A percentile compares a stretch with the other conserved stretches of the same genome.
These are phyloP conservation scores for Lepidium africanum DNA, from an alignment of 345 rosid genomes.

Conservation along the genomic window DNA sequence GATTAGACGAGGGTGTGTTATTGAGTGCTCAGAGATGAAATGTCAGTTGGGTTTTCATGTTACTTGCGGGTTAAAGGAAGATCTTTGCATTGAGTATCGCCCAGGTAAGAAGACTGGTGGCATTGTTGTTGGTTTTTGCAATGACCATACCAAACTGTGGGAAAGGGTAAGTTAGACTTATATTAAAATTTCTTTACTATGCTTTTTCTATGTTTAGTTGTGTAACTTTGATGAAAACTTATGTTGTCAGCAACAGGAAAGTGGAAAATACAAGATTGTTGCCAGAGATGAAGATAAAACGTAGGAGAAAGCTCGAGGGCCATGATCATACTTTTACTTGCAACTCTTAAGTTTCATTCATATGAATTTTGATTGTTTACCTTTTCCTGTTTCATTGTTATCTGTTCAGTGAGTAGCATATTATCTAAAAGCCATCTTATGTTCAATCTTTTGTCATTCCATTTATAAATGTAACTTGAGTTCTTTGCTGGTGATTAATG, in stretches of 20 bases:
- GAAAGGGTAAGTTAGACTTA: slow-evolving; percentile 53
- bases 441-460: too few relatives aligned
- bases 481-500: background rate
- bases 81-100: slow-evolving; percentile 68
- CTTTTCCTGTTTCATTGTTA: background rate
- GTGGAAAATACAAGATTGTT: slow-evolving; percentile 95
- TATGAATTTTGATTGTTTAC: background rate
- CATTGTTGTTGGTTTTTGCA: slow-evolving; percentile 87
- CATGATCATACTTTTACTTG: background rate
- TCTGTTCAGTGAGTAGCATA: background rate
- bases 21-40: slow-evolving; percentile 80
- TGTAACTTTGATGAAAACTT: background rate
- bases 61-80: slow-evolving; percentile 73
- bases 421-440: too few relatives aligned
- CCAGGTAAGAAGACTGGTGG: slow-evolving; percentile 58
- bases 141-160: slow-evolving; percentile 67
- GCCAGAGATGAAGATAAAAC: slow-evolving; percentile 49
- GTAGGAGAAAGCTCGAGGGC: slow-evolving; percentile 6
- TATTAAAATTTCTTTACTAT: background rate
- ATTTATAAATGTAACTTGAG: too few relatives aligned
- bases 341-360: slow-evolving; percentile 7
- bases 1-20: slow-evolving; percentile 61
- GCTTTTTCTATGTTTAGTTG: background rate
- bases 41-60: slow-evolving; percentile 71
- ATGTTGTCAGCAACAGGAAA: slow-evolving; percentile 62